Conservation (phyloP, 139 green algal genomes). For the Yamagishiella unicocca region DNA sequence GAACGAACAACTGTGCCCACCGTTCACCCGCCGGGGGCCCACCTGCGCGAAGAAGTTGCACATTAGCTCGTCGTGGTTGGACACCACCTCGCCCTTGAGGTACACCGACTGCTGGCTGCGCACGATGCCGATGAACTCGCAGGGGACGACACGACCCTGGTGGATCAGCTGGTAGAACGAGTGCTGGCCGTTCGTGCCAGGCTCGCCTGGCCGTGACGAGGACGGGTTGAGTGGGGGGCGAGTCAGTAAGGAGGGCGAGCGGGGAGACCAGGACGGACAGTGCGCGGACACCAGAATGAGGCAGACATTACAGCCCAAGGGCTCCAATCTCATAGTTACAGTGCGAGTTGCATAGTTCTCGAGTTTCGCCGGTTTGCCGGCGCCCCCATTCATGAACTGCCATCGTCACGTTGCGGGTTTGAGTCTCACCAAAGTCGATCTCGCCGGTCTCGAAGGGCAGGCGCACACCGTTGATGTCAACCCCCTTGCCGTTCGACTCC, state of each 20-base stretch:
- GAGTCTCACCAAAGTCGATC: conserved; percentile 94
- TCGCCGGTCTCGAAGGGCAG: conserved; percentile 92
- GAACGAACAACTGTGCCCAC: too few species aligned
- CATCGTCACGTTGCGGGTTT: too few species aligned
- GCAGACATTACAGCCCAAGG: too few species aligned
- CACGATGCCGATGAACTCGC: conserved; percentile 98
- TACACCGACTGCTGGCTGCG: conserved; percentile 90
- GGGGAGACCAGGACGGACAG: neutral
- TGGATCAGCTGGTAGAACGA: conserved; percentile 99
- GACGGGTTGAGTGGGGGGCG: neutral
- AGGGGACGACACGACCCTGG: conserved; percentile 95
- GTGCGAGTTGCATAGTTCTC: too few species aligned
- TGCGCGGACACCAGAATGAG: neutral
- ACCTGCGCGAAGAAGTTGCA: conserved; percentile 99
- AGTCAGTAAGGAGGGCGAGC: neutral
- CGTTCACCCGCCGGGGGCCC: neutral
- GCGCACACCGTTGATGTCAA: conserved; percentile 89
- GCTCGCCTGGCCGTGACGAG: conserved; percentile 72
- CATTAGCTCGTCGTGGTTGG: conserved; percentile 99
- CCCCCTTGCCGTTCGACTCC: conserved; percentile 99
- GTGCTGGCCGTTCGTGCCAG: conserved; percentile 99
- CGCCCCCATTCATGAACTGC: too few species aligned
- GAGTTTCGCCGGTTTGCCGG: too few species aligned
- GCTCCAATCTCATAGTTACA: too few species aligned
- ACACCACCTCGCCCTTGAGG: conserved; percentile 95